Evolutionary conservation across 2,329 filamentous ascomycete genomes (phyloP).

Genomic region (Moelleriella libera): DNA sequence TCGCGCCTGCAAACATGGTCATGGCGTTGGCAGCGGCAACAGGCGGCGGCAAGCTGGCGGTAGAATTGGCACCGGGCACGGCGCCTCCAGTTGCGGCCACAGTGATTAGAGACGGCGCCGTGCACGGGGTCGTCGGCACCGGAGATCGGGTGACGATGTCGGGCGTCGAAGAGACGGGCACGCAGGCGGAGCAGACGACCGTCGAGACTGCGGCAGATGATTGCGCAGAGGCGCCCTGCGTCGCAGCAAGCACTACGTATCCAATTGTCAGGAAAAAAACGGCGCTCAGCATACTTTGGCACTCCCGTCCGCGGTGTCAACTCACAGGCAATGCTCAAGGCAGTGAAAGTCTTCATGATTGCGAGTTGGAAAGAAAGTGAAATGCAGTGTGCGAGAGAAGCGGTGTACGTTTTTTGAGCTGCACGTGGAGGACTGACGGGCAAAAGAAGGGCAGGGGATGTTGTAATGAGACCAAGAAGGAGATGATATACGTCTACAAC

Average conservation of each 20-base stretch:
- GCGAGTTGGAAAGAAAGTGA: background rate
- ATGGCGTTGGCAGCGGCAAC: background rate
- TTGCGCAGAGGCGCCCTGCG: background rate
- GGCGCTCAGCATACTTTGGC: no score
- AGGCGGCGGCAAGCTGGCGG: background rate
- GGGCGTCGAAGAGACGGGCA: constrained; percentile 3
- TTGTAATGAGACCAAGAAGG: no score
- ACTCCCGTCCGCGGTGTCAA: no score
- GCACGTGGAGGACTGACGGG: background rate
- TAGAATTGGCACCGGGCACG: background rate
- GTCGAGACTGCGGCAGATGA: background rate
- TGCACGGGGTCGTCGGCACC: constrained; percentile 4
- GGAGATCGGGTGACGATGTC: constrained; percentile 6
- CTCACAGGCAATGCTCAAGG: background rate
- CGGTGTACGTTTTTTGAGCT: no score
- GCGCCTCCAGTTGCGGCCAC: background rate
- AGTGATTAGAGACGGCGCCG: constrained; percentile 2
- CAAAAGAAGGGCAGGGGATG: no score
- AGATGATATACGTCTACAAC: no score
- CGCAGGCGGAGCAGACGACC: constrained; percentile 4
- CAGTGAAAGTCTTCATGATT: background rate
- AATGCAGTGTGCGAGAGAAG: background rate
- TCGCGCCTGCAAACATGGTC: background rate
- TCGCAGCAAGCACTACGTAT: background rate
- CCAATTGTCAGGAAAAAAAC: background rate